Evolutionary conservation across 371 early-diverging fungal species (phyloP), one percentile per base, ranked within the genome.

Genomic region (Mycotypha africana): DNA sequence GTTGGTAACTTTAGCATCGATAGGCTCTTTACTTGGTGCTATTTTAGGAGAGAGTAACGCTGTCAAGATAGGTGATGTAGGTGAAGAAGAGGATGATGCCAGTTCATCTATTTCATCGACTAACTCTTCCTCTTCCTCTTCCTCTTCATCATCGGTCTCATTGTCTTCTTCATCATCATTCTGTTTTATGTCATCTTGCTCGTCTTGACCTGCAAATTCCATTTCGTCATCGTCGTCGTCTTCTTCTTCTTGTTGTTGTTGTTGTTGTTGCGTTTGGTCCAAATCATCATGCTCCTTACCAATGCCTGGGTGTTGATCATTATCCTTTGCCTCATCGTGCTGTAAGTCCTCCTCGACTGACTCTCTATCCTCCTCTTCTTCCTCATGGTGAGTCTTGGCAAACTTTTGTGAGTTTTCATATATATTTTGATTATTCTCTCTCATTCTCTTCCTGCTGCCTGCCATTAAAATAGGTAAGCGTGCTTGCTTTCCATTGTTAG

Each of bases 91-190:
- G 11, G 63, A 51, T 33, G 67, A 67, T 23, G 56, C 56, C 19
- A 67, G 39, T 42, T 66, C 67, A 36, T 66, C 67, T 38, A 59
- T 57, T 56, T 66, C 67, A 8, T 56, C 53, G 3, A 30, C 34
- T 17, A 21, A 43, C 11, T 38, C 36, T 10, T 42, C 45, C 9
- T 52, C 48, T 3, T 37, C 34, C 4, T 40, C 31, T 3, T 53
- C 49, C n/a, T 28, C 44, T 19, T 47, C 48, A 4, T 42, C 49
- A 8, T 56, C 47, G 22, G 46, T 38, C 25, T 54, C 43, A 12
- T n/a, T 16, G 4, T 17, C 19, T 23, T 45, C 37, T 26, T 34
- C 38, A 33, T 23, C 45, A 6, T 31, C 30, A 0, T 24, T 21
- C n/a, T n/a, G n/a, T n/a, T n/a, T n/a, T n/a, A n/a, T n/a, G 23